Base-by-base conservation (phyloP, 2,329 filamentous ascomycete genomes). In the Dissoconium aciculare region DNA sequence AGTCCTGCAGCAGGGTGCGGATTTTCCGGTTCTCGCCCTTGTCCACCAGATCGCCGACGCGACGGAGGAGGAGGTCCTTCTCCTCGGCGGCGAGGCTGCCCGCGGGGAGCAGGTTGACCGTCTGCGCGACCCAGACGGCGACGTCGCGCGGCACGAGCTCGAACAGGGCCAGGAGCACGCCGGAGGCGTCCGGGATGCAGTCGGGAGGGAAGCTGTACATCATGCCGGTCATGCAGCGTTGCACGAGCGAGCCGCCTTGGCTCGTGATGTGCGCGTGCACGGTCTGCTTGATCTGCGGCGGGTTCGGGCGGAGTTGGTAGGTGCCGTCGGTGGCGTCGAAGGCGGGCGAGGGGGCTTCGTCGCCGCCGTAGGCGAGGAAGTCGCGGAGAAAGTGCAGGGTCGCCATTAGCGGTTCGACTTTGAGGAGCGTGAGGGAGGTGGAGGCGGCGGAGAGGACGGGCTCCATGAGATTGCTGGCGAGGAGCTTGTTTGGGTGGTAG, bases 161-260 rank as follows among this genome's bases (percentile, higher is more conserved):
- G 51, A 98, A 93, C 41, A 95, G 66, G 3, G 78, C 76, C 37
- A 98, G 71, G 31, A 98, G 60, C n/a, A 93, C 82, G 4, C 84
- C 85, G 28, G 83, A 93, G 11, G 84, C 85, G 51, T 98, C 89
- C 0, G 85, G 77, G 50, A 95, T 92, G 58, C 85, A 94, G 54
- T 95, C 89, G 26, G 81, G 73, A 0, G 89, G 91, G 59, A 98
- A 98, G 1, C 79, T 91, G 54, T 94, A 94, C 87, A 98, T 95
- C 85, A 98, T 92, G 37, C 89, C 89, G 1, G 85, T 89, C 61
- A 98, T 67, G 35, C 92, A 76, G 40, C 85, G 79, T 57, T 93
- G 87, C 5, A 89, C 76, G 15, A 98, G 64, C 33, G 73, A 62
- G 47, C 83, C 76, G 21, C 89, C 52, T 40, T 84, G 74, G 1